These are phyloP conservation scores for Rubus idaeus DNA, from an alignment of 306 rosid genomes.

Conservation along the genomic window DNA sequence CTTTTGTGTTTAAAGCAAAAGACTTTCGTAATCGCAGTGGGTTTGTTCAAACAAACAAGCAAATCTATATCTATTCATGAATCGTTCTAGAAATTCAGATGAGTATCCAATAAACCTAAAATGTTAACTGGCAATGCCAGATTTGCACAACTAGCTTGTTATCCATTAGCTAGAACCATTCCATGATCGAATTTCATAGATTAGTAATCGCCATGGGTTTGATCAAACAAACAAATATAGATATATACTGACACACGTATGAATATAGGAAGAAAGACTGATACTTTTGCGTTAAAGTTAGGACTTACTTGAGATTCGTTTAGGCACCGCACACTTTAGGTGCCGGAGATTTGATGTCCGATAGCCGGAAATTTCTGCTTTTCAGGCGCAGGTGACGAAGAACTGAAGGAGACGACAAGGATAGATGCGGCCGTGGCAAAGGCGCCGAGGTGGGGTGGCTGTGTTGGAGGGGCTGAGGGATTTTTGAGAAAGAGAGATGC, in stretches of 20 bases:
- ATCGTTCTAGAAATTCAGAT: background rate
- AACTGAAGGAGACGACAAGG: background rate
- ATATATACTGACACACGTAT: no score
- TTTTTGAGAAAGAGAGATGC: no score
- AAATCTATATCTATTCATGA: background rate
- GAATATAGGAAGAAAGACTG: background rate
- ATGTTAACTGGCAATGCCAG: background rate
- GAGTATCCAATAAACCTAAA: background rate
- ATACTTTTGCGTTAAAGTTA: background rate
- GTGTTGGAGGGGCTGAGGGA: no score
- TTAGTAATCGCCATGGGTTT: background rate
- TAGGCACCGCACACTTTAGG: background rate
- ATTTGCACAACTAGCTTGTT: background rate
- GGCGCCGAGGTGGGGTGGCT: no score
- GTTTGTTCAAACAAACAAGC: background rate
- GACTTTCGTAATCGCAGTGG: no score
- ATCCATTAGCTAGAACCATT: background rate
- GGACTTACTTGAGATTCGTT: background rate
- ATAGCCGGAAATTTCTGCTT: background rate
- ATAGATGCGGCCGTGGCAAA: background rate
- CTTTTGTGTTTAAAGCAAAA: background rate
- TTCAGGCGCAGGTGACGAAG: background rate
- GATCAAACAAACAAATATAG: background rate
- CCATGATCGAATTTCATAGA: background rate
- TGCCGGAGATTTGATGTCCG: background rate